phyloP scores from a whole-genome alignment of 169 alveolate genomes.

The Haemoproteus tartakovskyi region DNA sequence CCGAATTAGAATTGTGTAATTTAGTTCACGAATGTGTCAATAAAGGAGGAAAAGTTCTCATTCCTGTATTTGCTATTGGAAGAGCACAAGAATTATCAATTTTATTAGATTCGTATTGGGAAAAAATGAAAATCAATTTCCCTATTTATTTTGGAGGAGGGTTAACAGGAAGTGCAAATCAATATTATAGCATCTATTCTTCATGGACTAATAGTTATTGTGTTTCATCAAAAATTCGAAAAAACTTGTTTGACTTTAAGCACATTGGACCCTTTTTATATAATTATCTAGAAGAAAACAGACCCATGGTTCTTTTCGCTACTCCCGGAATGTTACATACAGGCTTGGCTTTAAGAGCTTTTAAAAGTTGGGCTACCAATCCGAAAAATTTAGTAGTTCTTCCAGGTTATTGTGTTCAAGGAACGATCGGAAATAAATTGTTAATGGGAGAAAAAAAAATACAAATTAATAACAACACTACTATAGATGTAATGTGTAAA shows the following conservation, averaged over 20 bases:
- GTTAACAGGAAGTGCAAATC: constrained; percentile 96
- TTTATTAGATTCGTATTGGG: constrained; percentile 95
- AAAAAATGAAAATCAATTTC: constrained; percentile 86
- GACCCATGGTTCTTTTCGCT: constrained; percentile 98
- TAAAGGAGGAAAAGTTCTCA: constrained; percentile 92
- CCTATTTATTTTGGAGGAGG: constrained; percentile 98
- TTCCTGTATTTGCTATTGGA: constrained; percentile 99
- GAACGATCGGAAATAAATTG: constrained; percentile 95
- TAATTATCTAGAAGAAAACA: constrained; percentile 83
- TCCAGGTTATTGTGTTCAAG: constrained; percentile 99
- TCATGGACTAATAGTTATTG: constrained; percentile 92
- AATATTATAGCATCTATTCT: constrained; percentile 90
- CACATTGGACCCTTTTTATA: constrained; percentile 91
- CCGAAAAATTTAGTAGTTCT: constrained; percentile 92
- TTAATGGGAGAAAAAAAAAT: constrained; percentile 85
- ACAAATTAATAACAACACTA: constrained; percentile 23
- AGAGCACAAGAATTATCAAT: constrained; percentile 98
- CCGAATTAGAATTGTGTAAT: constrained; percentile 94
- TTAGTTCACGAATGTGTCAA: constrained; percentile 84
- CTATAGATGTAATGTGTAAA: constrained; percentile 88
- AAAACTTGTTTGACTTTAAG: constrained; percentile 91
- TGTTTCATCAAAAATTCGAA: constrained; percentile 75
- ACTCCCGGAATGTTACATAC: constrained; percentile 99
- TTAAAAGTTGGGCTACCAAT: constrained; percentile 94
- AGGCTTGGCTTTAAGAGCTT: constrained; percentile 93